These are phyloP conservation scores for Mortierella sp. DNA, from an alignment of 371 early-diverging fungal species.

Conservation along the genomic window DNA sequence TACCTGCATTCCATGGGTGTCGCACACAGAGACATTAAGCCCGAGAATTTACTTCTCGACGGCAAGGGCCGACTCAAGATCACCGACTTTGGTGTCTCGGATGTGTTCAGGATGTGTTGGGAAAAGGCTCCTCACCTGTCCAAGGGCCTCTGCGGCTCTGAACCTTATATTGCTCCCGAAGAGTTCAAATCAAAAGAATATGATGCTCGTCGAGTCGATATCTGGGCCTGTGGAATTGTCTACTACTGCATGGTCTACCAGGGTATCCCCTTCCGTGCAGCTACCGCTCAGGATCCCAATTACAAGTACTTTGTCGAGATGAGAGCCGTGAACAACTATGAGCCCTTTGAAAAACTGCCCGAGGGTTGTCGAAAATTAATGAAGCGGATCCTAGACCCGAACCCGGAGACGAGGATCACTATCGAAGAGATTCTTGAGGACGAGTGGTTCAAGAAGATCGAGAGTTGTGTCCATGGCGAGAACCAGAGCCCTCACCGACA, in stretches of 20 bases:
- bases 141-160: slow-evolving; percentile 83
- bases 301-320: slow-evolving; percentile 63
- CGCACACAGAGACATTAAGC: slow-evolving; percentile 90
- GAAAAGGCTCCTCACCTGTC: slow-evolving; percentile 72
- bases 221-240: slow-evolving; percentile 89
- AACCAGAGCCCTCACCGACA: slow-evolving; percentile 27
- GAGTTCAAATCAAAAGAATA: slow-evolving; percentile 72
- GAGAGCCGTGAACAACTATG: slow-evolving; percentile 58
- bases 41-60: slow-evolving; percentile 94
- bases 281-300: slow-evolving; percentile 72
- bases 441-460: slow-evolving; percentile 73
- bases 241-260: slow-evolving; percentile 82
- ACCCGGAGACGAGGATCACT: slow-evolving; percentile 69
- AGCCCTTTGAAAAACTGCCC: slow-evolving; percentile 67
- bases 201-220: slow-evolving; percentile 82
- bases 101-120: slow-evolving; percentile 86
- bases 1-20: slow-evolving; percentile 96
- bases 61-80: slow-evolving; percentile 89
- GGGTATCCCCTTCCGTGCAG: slow-evolving; percentile 78
- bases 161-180: slow-evolving; percentile 94
- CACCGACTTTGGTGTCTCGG: slow-evolving; percentile 97
- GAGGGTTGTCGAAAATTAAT: slow-evolving; percentile 62
- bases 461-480: slow-evolving; percentile 50
- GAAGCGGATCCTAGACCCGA: slow-evolving; percentile 83
- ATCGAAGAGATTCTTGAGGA: slow-evolving; percentile 65